Base-by-base conservation (phyloP, 2,329 filamentous ascomycete species). In the Cylindrodendrum hubeiense region DNA sequence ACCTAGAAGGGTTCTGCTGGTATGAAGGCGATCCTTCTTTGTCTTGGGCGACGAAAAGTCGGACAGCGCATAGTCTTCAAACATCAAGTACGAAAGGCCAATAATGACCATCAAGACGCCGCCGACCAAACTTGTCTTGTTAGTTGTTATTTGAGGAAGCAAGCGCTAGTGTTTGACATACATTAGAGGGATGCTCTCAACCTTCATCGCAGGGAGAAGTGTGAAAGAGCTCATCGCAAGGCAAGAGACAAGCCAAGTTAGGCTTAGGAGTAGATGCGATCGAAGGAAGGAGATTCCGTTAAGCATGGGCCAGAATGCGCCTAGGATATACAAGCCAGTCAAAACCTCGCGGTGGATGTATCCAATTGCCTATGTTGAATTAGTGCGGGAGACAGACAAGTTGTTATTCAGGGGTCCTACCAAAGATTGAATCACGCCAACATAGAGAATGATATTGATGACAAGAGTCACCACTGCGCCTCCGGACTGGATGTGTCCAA, bases 341-440 rank as follows among this genome's bases (percentile, higher is more conserved):
- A 97, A 91, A 24, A 98, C 89, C 75, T 97, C 92, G 43, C 96
- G 91, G 72, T 95, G 87, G 61, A 97, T 97, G 78, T 99, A 99
- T 54, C 94, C 95, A 81, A 97, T 85, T 22, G 96, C 94, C 93
- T 96, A 53, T 15, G n/a, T 39, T 24, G 43, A 24, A 54, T 74
- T 60, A 67, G 63, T 46, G 13, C 33, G 28, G 22, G 19, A 41
- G 12, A 24, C 1, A 13, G 15, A 56, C 6, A 34, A 19, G 7
- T 12, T 28, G 4, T 4, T 50, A 12, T 8, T 24, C 22, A 8
- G 5, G 24, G 19, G 22, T 81, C 85, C 79, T 82, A 93, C 91
- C 77, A 99, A 84, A 57, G 91, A 93, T 77, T 95, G 88, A 24
- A 99, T 86, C 9, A 97, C 83, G 8, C 85, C 91, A 58, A 98